These are phyloP conservation scores for Pelargonium hybrid DNA, from an alignment of 441 rosid genomes.

Conservation along the genomic window DNA sequence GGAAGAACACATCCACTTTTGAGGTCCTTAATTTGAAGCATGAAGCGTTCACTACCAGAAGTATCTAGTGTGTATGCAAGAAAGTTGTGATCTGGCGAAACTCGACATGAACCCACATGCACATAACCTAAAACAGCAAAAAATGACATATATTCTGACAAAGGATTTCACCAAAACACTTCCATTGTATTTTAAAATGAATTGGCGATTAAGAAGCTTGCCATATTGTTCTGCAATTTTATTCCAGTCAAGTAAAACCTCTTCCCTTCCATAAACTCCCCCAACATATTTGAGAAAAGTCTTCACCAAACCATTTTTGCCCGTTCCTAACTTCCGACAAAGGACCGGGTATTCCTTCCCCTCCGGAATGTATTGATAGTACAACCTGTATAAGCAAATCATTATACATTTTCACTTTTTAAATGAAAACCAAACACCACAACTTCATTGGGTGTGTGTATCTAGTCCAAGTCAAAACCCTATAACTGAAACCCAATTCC, in stretches of 20 bases:
- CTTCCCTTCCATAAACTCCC: constrained; percentile 36
- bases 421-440: neutral
- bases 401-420: neutral
- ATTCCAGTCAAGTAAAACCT: constrained; percentile 85
- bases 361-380: constrained; percentile 63
- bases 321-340: constrained; percentile 40
- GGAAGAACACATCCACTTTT: constrained; percentile 37
- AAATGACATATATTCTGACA: neutral
- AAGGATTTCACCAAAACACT: no score
- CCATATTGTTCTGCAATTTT: constrained; percentile 68
- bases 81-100: constrained; percentile 76
- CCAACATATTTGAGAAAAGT: constrained; percentile 24
- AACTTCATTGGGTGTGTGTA: neutral
- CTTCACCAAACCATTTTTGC: constrained; percentile 26
- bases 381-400: constrained; percentile 41
- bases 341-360: constrained; percentile 82
- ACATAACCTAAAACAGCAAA: constrained; percentile 42
- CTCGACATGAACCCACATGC: constrained; percentile 70
- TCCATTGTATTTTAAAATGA: neutral
- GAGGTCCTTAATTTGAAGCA: constrained; percentile 74
- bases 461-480: neutral
- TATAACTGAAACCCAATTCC: neutral
- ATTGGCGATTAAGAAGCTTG: constrained; percentile 20
- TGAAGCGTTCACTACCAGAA: constrained; percentile 54
- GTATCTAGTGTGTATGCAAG: constrained; percentile 75